Conservation (phyloP, 768 basidiomycete genomes). For the Sarcodon aspratus region DNA sequence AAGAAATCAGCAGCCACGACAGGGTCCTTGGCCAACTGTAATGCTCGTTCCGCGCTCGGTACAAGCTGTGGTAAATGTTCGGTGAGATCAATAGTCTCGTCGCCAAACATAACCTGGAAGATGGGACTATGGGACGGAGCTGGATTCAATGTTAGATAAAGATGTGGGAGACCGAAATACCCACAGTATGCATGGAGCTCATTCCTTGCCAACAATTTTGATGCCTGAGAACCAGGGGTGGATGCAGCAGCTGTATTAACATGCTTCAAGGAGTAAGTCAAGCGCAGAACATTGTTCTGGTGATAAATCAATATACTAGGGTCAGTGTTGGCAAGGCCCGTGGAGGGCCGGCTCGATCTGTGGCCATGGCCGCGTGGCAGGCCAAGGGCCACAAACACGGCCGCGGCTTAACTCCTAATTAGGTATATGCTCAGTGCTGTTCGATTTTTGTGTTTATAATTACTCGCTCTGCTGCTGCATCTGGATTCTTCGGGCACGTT, state of each 20-base stretch:
- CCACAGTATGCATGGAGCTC: conserved; percentile 17
- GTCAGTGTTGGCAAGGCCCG: no score
- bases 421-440: no score
- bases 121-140: conserved; percentile 13
- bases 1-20: conserved; percentile 24
- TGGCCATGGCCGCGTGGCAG: no score
- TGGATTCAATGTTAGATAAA: conserved; percentile 18
- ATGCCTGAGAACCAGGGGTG: conserved; percentile 19
- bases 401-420: no score
- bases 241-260: conserved; percentile 19
- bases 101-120: conserved; percentile 18
- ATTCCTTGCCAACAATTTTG: conserved; percentile 13
- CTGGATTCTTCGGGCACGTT: no score
- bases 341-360: no score
- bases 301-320: no score
- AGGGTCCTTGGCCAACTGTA: conserved; percentile 20
- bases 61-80: conserved; percentile 11
- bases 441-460: no score
- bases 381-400: no score
- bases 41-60: conserved; percentile 8
- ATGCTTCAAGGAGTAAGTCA: no score
- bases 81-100: conserved; percentile 4
- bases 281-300: no score
- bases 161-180: conserved; percentile 16
- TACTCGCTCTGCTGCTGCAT: no score